Evolutionary conservation across 768 basidiomycete species (phyloP), one percentile per base, ranked within the genome.

Genomic region (Pleurotus giganteus): DNA sequence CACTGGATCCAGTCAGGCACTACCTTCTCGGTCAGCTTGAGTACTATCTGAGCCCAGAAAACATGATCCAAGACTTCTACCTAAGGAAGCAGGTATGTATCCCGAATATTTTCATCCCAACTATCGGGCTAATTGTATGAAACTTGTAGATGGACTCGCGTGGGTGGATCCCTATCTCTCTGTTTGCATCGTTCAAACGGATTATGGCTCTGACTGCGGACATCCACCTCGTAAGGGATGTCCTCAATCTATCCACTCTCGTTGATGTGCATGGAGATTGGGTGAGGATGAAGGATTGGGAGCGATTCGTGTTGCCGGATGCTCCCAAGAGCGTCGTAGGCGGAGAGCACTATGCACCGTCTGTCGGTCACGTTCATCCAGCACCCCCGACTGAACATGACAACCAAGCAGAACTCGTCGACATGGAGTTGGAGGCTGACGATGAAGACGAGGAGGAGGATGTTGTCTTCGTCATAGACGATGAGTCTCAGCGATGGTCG

Each of bases 11-110:
- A 21, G 83, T 80, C 47, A 69, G 84, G 46, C 87, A 78, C 62
- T 84, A 81, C 65, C 74, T 96, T 24, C 79, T 96, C 41, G 86
- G 83, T 1, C 89, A 96, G 69, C 71, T 96, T 49, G 95, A 96
- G 70, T 97, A 93, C 69, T 98, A 96, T 72, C 77, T 98, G 61
- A 91, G 92, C 61, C 77, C 87, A 54, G 86, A 97, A 66, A 97
- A 96, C 66, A 77, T 98, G 73, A 88, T 82, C n/a, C 83, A 85
- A 65, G 94, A 98, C 67, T 79, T 89, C 60, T 96, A 80, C 71
- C 74, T 98, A 31, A 80, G 92, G 50, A 79, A 85, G 70, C 34
- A 53, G 27, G 51, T 55, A 39, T 52, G 56, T 26, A 54, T 42
- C 13, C 13, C 28, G n/a, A 11, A 42, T 43, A 3, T 39, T 44